phyloP scores from a whole-genome alignment of 352 stramenopile species.

The Globisporangium apiculatum region DNA sequence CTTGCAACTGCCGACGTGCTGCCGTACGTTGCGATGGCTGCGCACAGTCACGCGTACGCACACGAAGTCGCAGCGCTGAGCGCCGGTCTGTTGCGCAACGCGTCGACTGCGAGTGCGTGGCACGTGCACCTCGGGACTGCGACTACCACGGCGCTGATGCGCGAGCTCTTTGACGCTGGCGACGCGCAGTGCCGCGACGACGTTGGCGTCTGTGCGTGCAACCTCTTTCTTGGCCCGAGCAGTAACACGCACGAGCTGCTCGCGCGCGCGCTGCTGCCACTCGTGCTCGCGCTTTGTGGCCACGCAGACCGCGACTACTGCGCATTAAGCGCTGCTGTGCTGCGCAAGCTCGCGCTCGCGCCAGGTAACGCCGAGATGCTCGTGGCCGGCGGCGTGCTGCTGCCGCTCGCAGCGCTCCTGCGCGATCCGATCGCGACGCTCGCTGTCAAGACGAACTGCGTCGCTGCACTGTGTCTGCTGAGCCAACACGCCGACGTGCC shows the following conservation, averaged over 20 bases:
- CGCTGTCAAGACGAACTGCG: conserved; percentile 61
- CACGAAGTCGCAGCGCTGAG: conserved; percentile 11
- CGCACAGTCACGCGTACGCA: conserved; percentile 17
- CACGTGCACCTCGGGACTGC: conserved; percentile 36
- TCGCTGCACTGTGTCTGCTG: conserved; percentile 57
- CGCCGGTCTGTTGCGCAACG: conserved; percentile 47
- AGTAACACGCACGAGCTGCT: conserved; percentile 58
- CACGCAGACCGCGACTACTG: conserved; percentile 20
- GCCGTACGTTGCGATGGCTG: conserved; percentile 11
- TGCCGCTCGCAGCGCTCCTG: conserved; percentile 43
- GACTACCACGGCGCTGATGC: conserved; percentile 32
- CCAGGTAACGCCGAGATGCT: conserved; percentile 62
- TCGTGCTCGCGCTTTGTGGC: conserved; percentile 52
- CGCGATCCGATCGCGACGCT: conserved; percentile 16
- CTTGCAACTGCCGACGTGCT: conserved; percentile 19
- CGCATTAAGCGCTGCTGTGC: conserved; percentile 41
- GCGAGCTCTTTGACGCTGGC: conserved; percentile 40
- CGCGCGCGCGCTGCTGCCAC: conserved; percentile 31
- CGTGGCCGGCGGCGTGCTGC: conserved; percentile 46
- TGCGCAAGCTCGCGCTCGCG: conserved; percentile 59
- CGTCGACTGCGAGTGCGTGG: conserved; percentile 27
- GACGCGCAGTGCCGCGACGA: conserved; percentile 42
- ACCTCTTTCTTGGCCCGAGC: conserved; percentile 44
- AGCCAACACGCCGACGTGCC: conserved; percentile 38
- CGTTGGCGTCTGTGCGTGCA: conserved; percentile 48